Percentiles rank a stretch among this genome's conserved stretches.
Evolutionary conservation across 2,329 filamentous ascomycete genomes (phyloP).

Genomic region (Ophiostoma ulmi): DNA sequence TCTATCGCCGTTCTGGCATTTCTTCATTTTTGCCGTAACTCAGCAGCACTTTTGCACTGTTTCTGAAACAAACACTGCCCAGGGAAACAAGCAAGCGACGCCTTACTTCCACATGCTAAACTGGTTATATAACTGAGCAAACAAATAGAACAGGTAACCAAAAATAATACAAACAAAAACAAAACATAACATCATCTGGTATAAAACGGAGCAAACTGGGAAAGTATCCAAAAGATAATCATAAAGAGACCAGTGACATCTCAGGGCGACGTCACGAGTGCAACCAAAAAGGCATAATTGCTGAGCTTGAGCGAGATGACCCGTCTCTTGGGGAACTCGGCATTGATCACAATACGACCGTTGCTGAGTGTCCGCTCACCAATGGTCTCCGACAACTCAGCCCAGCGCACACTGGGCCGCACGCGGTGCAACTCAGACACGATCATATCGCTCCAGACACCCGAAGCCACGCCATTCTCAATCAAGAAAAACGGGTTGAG

Average conservation of each 20-base stretch:
- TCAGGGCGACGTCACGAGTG: conserved; percentile 26
- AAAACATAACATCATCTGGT: neutral
- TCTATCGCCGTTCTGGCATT: neutral
- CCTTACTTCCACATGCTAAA: conserved; percentile 17
- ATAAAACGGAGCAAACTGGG: conserved; percentile 11
- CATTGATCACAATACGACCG: conserved; percentile 52
- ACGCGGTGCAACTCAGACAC: conserved; percentile 54
- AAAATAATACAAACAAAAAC: neutral
- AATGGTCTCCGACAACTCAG: conserved; percentile 60
- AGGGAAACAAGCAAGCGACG: conserved; percentile 1
- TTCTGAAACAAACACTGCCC: neutral
- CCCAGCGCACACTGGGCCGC: conserved; percentile 55
- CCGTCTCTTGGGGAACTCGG: conserved; percentile 49
- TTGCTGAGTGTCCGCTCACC: conserved; percentile 56
- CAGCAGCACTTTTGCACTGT: neutral
- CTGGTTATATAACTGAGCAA: neutral
- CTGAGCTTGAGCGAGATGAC: conserved; percentile 53
- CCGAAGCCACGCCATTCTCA: conserved; percentile 54
- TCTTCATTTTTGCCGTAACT: neutral
- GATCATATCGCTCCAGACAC: conserved; percentile 68
- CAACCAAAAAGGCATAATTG: conserved; percentile 51
- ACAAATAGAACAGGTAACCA: neutral
- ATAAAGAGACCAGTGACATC: conserved; percentile 26
- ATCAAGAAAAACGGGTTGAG: conserved; percentile 70
- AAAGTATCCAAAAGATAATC: conserved; percentile 22